Evolutionary conservation across 2,329 filamentous ascomycete genomes (phyloP).

Genomic region (Cadophora gregata): DNA sequence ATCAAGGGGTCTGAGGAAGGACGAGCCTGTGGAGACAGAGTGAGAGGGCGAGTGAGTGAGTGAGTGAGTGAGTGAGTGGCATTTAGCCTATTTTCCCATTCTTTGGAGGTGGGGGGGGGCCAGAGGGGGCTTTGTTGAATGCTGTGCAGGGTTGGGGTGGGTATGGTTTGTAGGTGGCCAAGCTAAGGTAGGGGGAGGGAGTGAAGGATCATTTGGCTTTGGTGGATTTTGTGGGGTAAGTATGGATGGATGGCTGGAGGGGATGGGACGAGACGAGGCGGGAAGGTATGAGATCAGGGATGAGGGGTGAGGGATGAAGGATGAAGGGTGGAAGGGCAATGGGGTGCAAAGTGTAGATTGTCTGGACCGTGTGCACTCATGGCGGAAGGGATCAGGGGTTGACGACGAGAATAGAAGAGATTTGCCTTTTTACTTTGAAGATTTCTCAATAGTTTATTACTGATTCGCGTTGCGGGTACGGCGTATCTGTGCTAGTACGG

Average conservation of each 20-base stretch:
- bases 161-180: background rate
- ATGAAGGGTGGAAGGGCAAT: background rate
- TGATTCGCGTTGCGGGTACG: no score
- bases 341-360: background rate
- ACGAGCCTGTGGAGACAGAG: background rate
- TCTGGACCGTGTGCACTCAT: background rate
- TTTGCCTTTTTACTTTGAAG: background rate
- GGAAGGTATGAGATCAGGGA: background rate
- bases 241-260: background rate
- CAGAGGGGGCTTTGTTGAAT: background rate
- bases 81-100: slow-evolving; percentile 1
- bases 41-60: no score
- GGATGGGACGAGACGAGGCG: background rate
- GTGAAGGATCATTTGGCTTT: slow-evolving; percentile 19
- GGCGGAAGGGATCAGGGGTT: background rate
- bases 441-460: background rate
- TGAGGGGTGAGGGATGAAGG: background rate
- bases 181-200: background rate
- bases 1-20: background rate
- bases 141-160: slow-evolving; percentile 1
- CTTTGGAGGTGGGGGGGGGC: background rate
- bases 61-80: no score
- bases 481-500: background rate
- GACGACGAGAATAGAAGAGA: background rate
- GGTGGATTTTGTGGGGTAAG: slow-evolving; percentile 19